phyloP scores from a whole-genome alignment of 2,329 filamentous ascomycete species.

The Aureobasidium sp. region DNA sequence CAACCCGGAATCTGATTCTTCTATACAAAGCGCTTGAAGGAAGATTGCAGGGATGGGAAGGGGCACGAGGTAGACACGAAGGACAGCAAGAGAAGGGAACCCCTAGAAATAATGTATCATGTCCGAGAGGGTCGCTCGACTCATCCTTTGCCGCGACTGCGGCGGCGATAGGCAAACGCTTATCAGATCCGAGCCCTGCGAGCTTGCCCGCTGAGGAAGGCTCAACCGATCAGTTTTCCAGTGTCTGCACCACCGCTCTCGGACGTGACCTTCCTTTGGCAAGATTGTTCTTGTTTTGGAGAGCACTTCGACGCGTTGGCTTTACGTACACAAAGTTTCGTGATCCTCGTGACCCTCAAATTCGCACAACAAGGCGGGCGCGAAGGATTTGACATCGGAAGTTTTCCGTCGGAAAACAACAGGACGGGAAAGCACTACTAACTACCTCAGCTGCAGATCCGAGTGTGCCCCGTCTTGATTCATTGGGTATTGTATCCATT shows the following conservation, averaged over 20 bases:
- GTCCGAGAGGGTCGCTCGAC: background rate
- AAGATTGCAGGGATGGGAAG: no score
- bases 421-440: no score
- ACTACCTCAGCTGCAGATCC: background rate
- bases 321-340: background rate
- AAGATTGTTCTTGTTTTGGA: no score
- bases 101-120: constrained; percentile 2
- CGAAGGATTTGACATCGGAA: background rate
- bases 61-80: no score
- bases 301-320: background rate
- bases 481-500: background rate
- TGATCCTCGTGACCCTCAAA: background rate
- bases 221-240: background rate
- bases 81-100: background rate
- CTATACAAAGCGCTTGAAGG: no score
- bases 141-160: background rate
- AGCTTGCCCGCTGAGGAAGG: constrained; percentile 10
- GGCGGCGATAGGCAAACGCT: constrained; percentile 5
- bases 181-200: constrained; percentile 10
- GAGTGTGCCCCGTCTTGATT: no score
- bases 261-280: no score
- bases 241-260: no score
- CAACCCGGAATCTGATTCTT: no score
- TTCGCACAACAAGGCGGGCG: background rate
- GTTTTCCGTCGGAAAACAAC: constrained; percentile 8